These are phyloP conservation scores for Trichoderma erinaceum DNA, from an alignment of 495 filamentous ascomycete genomes.

Conservation along the genomic window DNA sequence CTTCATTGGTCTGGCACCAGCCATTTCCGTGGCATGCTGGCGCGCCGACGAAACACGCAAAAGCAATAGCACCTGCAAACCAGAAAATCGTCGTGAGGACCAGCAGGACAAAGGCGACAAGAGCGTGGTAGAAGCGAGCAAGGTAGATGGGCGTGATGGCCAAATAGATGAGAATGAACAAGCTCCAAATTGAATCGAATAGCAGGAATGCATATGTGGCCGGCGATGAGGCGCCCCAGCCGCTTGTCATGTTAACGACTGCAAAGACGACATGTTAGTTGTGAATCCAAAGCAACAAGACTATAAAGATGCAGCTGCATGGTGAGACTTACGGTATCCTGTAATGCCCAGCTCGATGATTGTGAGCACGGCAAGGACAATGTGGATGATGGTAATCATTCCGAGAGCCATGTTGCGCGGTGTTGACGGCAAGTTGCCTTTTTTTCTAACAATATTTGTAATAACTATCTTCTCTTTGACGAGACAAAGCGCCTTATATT, in stretches of 20 bases:
- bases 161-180: slow-evolving; percentile 63
- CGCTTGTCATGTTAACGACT: slow-evolving; percentile 34
- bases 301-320: not conserved
- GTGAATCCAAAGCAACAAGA: not conserved
- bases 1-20: slow-evolving; percentile 37
- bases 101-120: slow-evolving; percentile 59
- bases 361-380: slow-evolving; percentile 57
- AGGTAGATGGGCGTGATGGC: slow-evolving; percentile 55
- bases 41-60: slow-evolving; percentile 54
- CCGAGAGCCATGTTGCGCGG: slow-evolving; percentile 34
- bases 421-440: not conserved
- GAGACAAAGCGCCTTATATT: not conserved
- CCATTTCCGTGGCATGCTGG: slow-evolving; percentile 28
- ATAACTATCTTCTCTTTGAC: not conserved
- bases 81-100: slow-evolving; percentile 76
- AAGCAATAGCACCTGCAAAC: slow-evolving; percentile 76
- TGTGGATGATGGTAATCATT: slow-evolving; percentile 58
- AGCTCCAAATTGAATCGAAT: slow-evolving; percentile 66
- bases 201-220: slow-evolving; percentile 61
- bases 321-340: slow-evolving; percentile 58
- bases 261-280: slow-evolving; percentile 17
- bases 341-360: slow-evolving; percentile 67
- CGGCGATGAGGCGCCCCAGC: slow-evolving; percentile 33
- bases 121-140: slow-evolving; percentile 51
- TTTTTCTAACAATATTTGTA: not conserved